Base-by-base conservation (phyloP, 2,329 filamentous ascomycete species). In the Xylaria sp. region DNA sequence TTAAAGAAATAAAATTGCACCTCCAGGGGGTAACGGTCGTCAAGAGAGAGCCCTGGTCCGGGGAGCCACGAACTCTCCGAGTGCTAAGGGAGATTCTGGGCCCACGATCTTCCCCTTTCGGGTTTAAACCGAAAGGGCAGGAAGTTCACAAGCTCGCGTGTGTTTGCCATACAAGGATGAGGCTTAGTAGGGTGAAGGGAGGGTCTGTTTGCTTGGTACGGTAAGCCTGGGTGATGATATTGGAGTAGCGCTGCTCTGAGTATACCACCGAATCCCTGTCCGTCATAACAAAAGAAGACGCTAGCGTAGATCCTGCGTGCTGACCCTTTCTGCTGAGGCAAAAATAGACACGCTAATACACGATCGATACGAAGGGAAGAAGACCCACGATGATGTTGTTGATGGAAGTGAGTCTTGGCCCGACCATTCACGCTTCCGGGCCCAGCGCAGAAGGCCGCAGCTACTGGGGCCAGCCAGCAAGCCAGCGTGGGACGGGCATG, bases 361-460 rank as follows among this genome's bases (percentile, higher is more conserved):
- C 36, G 62, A 67, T 64, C 60, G 51, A 70, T 65, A 66, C 66
- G 68, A 71, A 62, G 51, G 68, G 62, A 66, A 62, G 61, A 71
- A 62, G 57, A 61, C 62, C 66, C 62, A 69, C 58, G 66, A 71
- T 66, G 43, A 60, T 59, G 31, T 18, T 43, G 49, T 54, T 10
- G 56, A 58, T 43, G 28, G 55, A 57, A 57, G 55, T 20, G 41
- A 5, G 18, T 46, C 55, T 54, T 64, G 61, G 41, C 56, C 56
- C 49, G 36, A 54, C 33, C 52, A 41, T 57, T 67, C 69, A 67
- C 36, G 43, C 49, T 48, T 63, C 59, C 54, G 66, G 66, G 39
- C 51, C 61, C 61, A 48, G 46, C 46, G 46, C 46, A 48, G 49
- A 36, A 43, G 36, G 51, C 51, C 51, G 51, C 25, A 54, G 48